Base-by-base conservation (phyloP, 306 rosid genomes). In the Prunus mira region DNA sequence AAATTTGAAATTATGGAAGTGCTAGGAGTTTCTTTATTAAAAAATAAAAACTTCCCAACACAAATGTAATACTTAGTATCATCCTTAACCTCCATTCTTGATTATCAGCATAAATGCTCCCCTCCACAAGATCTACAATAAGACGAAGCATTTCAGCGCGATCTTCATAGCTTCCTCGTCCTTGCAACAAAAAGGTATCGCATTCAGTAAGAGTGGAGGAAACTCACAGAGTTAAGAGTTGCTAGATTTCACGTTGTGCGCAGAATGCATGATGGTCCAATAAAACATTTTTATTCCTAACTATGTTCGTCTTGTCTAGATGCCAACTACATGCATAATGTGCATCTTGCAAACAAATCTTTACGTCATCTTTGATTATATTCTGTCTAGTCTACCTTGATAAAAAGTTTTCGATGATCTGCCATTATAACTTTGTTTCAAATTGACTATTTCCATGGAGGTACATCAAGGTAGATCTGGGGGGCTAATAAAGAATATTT, bases 121-220 rank as follows among this genome's bases (percentile, higher is more conserved):
- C 98, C 87, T 94, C 97, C 69, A 94, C 97, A 67, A 94, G 88
- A 94, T 94, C 98, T 18, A 94, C 98, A 81, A 92, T 86, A 67
- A 90, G 96, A 34, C 83, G 89, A 75, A 94, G 96, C 98, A 94
- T 89, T 89, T 90, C 96, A 81, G 95, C 88, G 56, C 93, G 93
- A 76, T 94, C 98, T 85, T 94, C 98, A 73, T 94, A 94, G 84
- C 96, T 94, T 88, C 98, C 98, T 67, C 93, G 90, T 62, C 96
- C 98, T 97, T 94, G 78, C 81, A 76, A 83, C 65, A 81, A 27
- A 49, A 20, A 55, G 45, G 47, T 47, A 76, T 52, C 9, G 56
- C 17, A 9, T 75, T 79, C 62, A 75, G 77, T 45, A 57, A 61
- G 52, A 74, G 38, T 19, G 58, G 63, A 83, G 76, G 61, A 69